Conservation (phyloP, 768 basidiomycete genomes). For the Lyophyllum atratum region DNA sequence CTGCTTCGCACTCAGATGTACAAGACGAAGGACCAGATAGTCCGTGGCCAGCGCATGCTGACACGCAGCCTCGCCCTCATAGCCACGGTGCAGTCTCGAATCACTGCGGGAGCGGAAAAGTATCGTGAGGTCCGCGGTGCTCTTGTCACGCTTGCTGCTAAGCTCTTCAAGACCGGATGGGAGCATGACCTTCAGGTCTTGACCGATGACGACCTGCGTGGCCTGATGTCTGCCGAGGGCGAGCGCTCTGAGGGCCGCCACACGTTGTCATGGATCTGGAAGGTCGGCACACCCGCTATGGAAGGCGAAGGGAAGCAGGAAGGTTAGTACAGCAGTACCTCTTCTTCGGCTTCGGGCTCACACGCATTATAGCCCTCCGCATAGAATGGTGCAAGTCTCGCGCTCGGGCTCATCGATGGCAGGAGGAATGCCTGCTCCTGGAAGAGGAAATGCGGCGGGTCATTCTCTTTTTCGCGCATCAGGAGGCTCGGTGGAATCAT, state of each 20-base stretch:
- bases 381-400: constrained; percentile 3
- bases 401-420: constrained; percentile 2
- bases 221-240: background rate
- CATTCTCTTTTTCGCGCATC: constrained; percentile 1
- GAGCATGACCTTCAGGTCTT: constrained; percentile 2
- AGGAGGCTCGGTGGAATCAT: background rate
- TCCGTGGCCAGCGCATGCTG: constrained; percentile 9
- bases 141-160: background rate
- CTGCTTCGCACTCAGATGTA: constrained; percentile 18
- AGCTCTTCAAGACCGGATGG: background rate
- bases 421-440: constrained; percentile 6
- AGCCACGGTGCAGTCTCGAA: constrained; percentile 1
- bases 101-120: constrained; percentile 2
- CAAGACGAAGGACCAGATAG: background rate
- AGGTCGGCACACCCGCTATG: background rate
- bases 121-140: constrained; percentile 6
- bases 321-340: background rate
- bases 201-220: background rate
- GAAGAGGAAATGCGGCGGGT: constrained; percentile 11
- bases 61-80: constrained; percentile 20
- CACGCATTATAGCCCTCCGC: background rate
- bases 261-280: constrained; percentile 13
- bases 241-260: background rate
- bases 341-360: background rate
- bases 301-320: background rate